Base-by-base conservation (phyloP, 371 early-diverging fungal species). In the Chytridium lagenaria region DNA sequence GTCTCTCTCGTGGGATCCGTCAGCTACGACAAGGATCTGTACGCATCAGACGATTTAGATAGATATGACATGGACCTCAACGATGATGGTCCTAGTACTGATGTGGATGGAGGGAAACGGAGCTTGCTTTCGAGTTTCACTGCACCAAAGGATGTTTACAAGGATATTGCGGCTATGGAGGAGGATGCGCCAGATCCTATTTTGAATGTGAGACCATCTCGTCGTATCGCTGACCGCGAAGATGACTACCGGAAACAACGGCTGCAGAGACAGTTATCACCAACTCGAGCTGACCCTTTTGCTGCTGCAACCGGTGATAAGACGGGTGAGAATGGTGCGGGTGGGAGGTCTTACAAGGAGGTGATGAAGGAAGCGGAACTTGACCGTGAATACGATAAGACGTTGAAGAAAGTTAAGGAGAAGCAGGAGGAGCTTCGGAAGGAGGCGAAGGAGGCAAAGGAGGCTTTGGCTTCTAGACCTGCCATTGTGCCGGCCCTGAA, bases 281-380 rank as follows among this genome's bases (percentile, higher is more conserved):
- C 96, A 1, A 92, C 91, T 64, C 87, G 96, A 19, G 85, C 81
- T 38, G 97, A 98, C 78, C 92, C 95, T 0, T 96, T 97, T 77
- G 59, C 72, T 50, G n/a, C n/a, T n/a, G n/a, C n/a, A n/a, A n/a
- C n/a, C n/a, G 77, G 77, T 1, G 84, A 72, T 10, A 76, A 68
- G 1, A 71, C 64, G 26, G 83, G 71, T 0, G 74, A 55, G 55
- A 26, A 33, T 72, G 84, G 33, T 30, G 77, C 57, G 2, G 86
- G 87, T 59, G 84, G 89, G 1, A 76, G 93, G 65, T 86, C 91
- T 0, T 98, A 97, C 75, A 78, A 90, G 16, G 95, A 97, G 72
- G 92, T 94, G 22, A 93, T 96, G 89, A 84, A 87, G 64, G 92
- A 94, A 74, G 89, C 87, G 7, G 95, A 95, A 71, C 81, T 97